Percentiles rank a stretch among this genome's conserved stretches.
phyloP scores from a whole-genome alignment of 2,329 filamentous ascomycete genomes.

The Fusarium ambrosium region DNA sequence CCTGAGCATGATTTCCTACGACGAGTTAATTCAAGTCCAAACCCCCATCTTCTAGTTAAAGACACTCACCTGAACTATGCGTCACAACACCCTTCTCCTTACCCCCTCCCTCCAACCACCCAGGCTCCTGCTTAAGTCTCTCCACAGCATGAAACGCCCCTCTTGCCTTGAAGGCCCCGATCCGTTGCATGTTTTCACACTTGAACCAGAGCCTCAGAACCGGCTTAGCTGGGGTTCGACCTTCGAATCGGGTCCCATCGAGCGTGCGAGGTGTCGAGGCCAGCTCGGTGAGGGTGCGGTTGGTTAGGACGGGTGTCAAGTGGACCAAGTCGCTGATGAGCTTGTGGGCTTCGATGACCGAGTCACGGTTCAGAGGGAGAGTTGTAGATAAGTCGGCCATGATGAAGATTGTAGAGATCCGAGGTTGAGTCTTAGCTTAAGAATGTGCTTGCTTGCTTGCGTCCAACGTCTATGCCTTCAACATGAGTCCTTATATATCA shows the following conservation, averaged over 20 bases:
- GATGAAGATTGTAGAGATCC: conserved; percentile 20
- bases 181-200: conserved; percentile 91
- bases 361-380: conserved; percentile 78
- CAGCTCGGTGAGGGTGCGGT: conserved; percentile 77
- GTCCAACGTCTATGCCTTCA: background rate
- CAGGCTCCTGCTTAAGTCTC: conserved; percentile 73
- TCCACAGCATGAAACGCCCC: conserved; percentile 91
- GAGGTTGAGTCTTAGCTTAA: background rate
- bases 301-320: conserved; percentile 86
- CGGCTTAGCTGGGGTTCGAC: conserved; percentile 71
- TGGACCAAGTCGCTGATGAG: conserved; percentile 84
- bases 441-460: background rate
- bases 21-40: background rate
- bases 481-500: conserved; percentile 9
- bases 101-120: conserved; percentile 71
- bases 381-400: conserved; percentile 69
- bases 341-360: conserved; percentile 78
- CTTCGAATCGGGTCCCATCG: conserved; percentile 68
- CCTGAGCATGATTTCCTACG: conserved; percentile 95
- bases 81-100: conserved; percentile 82
- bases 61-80: conserved; percentile 84
- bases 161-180: conserved; percentile 92
- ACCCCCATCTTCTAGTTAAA: background rate
- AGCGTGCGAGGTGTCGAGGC: conserved; percentile 79
- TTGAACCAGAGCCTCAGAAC: conserved; percentile 89